Evolutionary conservation across 306 rosid genomes (phyloP), one percentile per base, ranked within the genome.

Genomic region (Oemleria cerasiformis): DNA sequence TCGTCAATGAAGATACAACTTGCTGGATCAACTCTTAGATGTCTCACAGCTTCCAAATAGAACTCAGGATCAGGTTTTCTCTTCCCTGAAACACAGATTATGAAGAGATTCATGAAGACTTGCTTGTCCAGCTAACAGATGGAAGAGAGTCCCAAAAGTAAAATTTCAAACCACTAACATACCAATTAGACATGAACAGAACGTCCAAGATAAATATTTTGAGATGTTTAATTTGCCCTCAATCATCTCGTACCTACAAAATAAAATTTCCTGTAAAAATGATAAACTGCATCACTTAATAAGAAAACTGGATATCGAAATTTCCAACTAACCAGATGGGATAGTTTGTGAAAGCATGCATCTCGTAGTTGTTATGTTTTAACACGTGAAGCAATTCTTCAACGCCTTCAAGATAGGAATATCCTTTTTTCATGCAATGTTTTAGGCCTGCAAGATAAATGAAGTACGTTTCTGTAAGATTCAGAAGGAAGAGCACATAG

Each of bases 271-370:
- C 57, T 12, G 48, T 51, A 72, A 53, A 19, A 76, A 71, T 0
- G 65, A 71, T 56, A 36, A 59, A 21, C 45, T 56, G 17, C 63
- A 74, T 72, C n/a, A 42, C 60, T n/a, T 15, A 65, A 73, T 19
- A 64, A 76, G 69, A 84, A 65, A 73, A 36, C 76, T 65, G 50
- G 68, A 38, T 25, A 16, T 64, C 25, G 43, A 68, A 76, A 36
- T 10, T 50, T 74, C 20, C 43, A 65, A 66, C 85, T 75, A 72
- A 91, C 98, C 98, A 93, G 76, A 72, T 76, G 45, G 98, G 98
- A 79, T 94, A 94, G 83, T 94, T 94, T 3, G 98, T 91, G 86
- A 89, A 94, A 48, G 98, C 95, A 73, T 94, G 98, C 90, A 94
- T 94, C 84, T 91, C 95, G 42, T 87, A 91, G 81, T 87, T 84